Evolutionary conservation across 2,329 filamentous ascomycete genomes (phyloP).

Genomic region (Zymoseptoria passerinii): DNA sequence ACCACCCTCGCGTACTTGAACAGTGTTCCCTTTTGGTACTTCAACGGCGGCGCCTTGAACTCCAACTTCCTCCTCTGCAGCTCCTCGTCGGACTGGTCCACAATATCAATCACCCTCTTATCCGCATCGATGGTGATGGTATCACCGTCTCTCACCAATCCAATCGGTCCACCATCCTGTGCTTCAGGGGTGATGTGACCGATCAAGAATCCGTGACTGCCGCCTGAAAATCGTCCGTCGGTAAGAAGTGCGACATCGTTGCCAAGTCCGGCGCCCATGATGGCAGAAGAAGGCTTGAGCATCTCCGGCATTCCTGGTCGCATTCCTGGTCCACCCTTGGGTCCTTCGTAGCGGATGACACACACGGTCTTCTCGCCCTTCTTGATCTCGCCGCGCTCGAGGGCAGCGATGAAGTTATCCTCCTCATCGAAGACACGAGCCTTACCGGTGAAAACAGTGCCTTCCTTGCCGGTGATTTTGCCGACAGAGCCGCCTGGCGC

Average conservation of each 20-base stretch:
- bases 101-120: constrained; percentile 52
- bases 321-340: constrained; percentile 67
- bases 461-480: constrained; percentile 72
- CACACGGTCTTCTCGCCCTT: constrained; percentile 71
- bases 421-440: constrained; percentile 64
- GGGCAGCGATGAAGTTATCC: constrained; percentile 58
- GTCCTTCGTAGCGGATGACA: constrained; percentile 66
- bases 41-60: constrained; percentile 47
- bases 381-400: constrained; percentile 60
- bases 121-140: constrained; percentile 75
- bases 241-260: constrained; percentile 67
- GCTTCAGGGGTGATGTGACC: constrained; percentile 84
- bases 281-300: constrained; percentile 62
- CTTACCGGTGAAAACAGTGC: constrained; percentile 57
- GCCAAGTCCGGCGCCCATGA: constrained; percentile 66
- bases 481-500: constrained; percentile 63
- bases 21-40: constrained; percentile 51
- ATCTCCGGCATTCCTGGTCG: constrained; percentile 70
- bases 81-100: constrained; percentile 59
- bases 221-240: constrained; percentile 70
- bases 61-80: constrained; percentile 43
- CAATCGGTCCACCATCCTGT: constrained; percentile 76
- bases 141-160: constrained; percentile 72
- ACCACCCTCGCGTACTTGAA: constrained; percentile 52
- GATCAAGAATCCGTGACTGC: constrained; percentile 78